These are phyloP conservation scores for Botryotinia globosa DNA, from an alignment of 2,329 filamentous ascomycete species.

Conservation along the genomic window DNA sequence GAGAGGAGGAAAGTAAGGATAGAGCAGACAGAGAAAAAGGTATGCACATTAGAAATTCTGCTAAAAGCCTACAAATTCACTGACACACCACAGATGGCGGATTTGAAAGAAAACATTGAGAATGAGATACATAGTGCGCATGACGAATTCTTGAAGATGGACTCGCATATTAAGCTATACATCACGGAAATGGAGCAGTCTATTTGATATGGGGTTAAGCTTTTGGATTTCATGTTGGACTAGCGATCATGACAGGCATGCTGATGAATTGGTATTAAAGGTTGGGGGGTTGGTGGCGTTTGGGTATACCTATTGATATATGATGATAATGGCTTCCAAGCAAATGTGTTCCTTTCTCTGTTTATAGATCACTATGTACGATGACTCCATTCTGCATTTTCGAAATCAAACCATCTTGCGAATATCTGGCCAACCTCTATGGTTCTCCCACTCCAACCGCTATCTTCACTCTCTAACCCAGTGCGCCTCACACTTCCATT, in stretches of 20 bases:
- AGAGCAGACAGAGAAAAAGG: constrained; percentile 98
- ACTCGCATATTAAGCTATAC: constrained; percentile 94
- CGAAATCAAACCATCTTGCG: constrained; percentile 63
- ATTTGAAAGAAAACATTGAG: constrained; percentile 96
- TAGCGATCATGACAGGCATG: constrained; percentile 19
- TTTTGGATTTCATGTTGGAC: constrained; percentile 23
- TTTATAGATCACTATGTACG: background rate
- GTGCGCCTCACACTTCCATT: constrained; percentile 51
- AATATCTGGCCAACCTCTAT: constrained; percentile 57
- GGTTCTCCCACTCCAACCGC: constrained; percentile 55
- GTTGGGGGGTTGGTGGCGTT: constrained; percentile 30
- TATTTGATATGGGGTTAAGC: constrained; percentile 35
- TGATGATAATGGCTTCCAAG: constrained; percentile 34
- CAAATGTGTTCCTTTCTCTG: background rate
- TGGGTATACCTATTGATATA: constrained; percentile 38
- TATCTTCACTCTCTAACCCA: constrained; percentile 46
- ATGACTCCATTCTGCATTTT: constrained; percentile 40
- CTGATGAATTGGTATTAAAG: constrained; percentile 20
- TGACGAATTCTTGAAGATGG: constrained; percentile 96
- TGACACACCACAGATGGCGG: constrained; percentile 69
- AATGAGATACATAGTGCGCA: constrained; percentile 86
- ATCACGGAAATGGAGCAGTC: constrained; percentile 98
- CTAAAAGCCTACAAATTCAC: constrained; percentile 1
- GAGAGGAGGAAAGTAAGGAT: constrained; percentile 90
- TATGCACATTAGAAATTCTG: constrained; percentile 42